Conservation (phyloP, 1,139 yeast genomes). For the Ogataea hybrid region DNA sequence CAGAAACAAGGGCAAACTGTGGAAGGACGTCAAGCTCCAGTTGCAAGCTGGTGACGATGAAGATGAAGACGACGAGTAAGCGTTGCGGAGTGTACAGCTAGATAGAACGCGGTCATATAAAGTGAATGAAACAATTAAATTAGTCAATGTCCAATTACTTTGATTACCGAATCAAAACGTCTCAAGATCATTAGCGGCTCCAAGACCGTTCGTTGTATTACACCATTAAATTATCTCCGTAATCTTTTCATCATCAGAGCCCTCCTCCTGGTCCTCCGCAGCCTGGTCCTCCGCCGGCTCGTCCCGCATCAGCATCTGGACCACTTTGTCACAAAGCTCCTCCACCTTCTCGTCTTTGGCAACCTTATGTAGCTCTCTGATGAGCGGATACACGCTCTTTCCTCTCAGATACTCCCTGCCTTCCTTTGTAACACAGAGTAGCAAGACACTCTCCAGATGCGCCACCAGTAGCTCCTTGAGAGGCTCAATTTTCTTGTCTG, state of each 20-base stretch:
- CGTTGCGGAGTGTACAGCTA: slow-evolving; percentile 6
- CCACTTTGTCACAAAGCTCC: slow-evolving; percentile 72
- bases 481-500: slow-evolving; percentile 78
- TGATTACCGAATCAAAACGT: not conserved
- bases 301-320: slow-evolving; percentile 89
- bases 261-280: slow-evolving; percentile 27
- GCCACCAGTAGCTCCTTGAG: slow-evolving; percentile 59
- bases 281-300: slow-evolving; percentile 45
- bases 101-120: slow-evolving; percentile 8
- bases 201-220: too few relatives aligned
- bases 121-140: slow-evolving; percentile 1
- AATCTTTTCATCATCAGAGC: slow-evolving; percentile 30
- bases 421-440: slow-evolving; percentile 70
- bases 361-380: slow-evolving; percentile 80
- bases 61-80: slow-evolving; percentile 46
- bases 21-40: slow-evolving; percentile 86
- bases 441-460: slow-evolving; percentile 72
- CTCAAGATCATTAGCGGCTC: too few relatives aligned
- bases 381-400: slow-evolving; percentile 77
- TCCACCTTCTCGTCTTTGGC: slow-evolving; percentile 60
- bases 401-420: slow-evolving; percentile 75
- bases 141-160: not conserved
- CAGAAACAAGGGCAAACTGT: slow-evolving; percentile 93
- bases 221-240: slow-evolving; percentile 32
- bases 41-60: slow-evolving; percentile 56